Evolutionary conservation across 176 grass and related monocot genomes (phyloP).

Genomic region (Zoysia pacifica): DNA sequence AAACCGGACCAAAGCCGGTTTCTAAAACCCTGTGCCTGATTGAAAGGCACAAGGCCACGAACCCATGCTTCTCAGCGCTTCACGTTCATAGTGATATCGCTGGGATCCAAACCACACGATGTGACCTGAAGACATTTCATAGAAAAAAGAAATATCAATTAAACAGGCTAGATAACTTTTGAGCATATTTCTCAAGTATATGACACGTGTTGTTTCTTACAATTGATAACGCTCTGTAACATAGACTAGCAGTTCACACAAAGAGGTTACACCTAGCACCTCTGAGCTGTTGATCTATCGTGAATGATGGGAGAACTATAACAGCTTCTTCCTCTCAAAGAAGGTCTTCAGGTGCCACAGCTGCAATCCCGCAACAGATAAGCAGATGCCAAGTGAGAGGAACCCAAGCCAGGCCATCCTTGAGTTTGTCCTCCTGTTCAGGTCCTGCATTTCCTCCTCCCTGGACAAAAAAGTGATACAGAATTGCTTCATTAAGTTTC

Average conservation of each 20-base stretch:
- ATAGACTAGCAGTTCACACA: slow-evolving; percentile 1
- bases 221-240: background rate
- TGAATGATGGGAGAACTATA: too few species aligned
- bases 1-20: too few species aligned
- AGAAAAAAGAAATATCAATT: background rate
- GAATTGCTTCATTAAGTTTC: background rate
- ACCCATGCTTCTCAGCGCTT: too few species aligned
- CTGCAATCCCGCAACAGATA: too few species aligned
- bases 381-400: too few species aligned
- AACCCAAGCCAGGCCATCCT: too few species aligned
- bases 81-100: background rate
- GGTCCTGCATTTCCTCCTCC: slow-evolving; percentile 94
- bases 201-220: slow-evolving; percentile 23
- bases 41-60: too few species aligned
- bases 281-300: background rate
- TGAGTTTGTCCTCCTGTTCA: slow-evolving; percentile 38
- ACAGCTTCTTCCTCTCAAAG: too few species aligned
- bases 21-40: too few species aligned
- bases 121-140: background rate
- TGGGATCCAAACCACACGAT: background rate
- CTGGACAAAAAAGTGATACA: slow-evolving; percentile 25
- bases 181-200: slow-evolving; percentile 14
- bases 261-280: slow-evolving; percentile 11
- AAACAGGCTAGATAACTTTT: background rate
- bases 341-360: too few species aligned